Base-by-base conservation (phyloP, 1,139 yeast species). In the Blastobotrys capitulatus region DNA sequence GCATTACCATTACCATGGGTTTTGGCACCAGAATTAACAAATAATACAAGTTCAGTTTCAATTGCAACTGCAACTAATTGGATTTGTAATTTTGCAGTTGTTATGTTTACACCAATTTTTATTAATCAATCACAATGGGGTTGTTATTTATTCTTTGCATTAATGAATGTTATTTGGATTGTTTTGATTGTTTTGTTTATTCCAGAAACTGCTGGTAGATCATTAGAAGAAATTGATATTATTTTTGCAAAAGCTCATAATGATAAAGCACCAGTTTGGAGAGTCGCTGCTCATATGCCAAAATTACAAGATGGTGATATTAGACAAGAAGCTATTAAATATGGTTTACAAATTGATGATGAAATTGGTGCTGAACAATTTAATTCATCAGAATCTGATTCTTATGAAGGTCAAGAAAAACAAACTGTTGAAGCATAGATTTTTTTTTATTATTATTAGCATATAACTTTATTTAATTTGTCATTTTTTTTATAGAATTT, bases 111-210 rank as follows among this genome's bases (percentile, higher is more conserved):
- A 15, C 82, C 82, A 1, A 64, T 76, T 34, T 75, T 75, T 50
- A 72, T 78, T 59, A 61, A 60, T 44, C 64, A 65, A 44, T 72
- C 78, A 37, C 64, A 69, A 16, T 70, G 75, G 66, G 75, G 75
- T 52, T 74, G 76, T 45, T 78, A 77, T 66, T 60, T 71, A 19
- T 69, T 73, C 49, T 73, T 69, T 56, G 67, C 72, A 15, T 61
- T 59, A 9, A 65, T 78, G 49, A 79, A 79, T 58, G 65, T 70
- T 44, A 82, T 87, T 84, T 86, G 80, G 70, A 69, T 82, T 39
- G 86, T 87, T 34, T 57, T 73, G 58, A 83, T 83, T 50, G 82
- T 68, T 72, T 77, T 85, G 73, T 83, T 77, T 68, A 80, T 77
- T 61, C 86, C 86, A 35, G 86, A 81, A 68, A 80, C 85, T 31